Evolutionary conservation across 192 early-diverging fungal species (phyloP).

Genomic region (Cetraspora pellucida): DNA sequence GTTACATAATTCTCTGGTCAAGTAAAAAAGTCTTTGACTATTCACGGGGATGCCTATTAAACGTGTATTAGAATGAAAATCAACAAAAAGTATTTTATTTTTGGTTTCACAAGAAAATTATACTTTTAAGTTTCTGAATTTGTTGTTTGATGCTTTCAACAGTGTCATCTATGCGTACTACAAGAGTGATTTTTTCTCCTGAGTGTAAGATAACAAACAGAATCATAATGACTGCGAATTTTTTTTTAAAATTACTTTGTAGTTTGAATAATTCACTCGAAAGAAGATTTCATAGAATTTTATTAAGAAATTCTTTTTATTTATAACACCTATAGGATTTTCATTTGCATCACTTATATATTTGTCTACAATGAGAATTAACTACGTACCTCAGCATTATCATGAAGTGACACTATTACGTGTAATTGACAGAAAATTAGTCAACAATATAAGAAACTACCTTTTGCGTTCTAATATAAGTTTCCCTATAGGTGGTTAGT

Average conservation of each 20-base stretch:
- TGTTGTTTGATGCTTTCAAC: conserved; percentile 77
- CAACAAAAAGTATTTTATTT: neutral
- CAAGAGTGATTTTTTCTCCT: conserved; percentile 91
- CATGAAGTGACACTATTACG: too few relatives aligned
- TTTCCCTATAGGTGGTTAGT: too few relatives aligned
- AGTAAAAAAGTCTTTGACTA: neutral
- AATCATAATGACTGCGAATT: conserved; percentile 23
- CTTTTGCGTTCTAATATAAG: neutral
- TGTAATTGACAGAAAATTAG: too few relatives aligned
- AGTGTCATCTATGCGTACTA: conserved; percentile 69
- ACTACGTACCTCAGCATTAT: too few relatives aligned
- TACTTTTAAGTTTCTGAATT: conserved; percentile 50
- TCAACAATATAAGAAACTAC: neutral
- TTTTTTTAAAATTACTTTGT: neutral
- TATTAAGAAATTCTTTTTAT: neutral
- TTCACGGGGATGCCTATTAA: neutral
- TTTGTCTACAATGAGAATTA: too few relatives aligned
- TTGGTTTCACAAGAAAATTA: neutral
- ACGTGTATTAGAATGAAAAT: neutral
- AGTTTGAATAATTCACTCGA: neutral
- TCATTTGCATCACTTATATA: too few relatives aligned
- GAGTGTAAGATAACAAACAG: conserved; percentile 65
- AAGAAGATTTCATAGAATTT: neutral
- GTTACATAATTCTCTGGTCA: neutral
- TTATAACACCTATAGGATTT: neutral